These are phyloP conservation scores for Helotiales sp. DNA, from an alignment of 2,329 filamentous ascomycete genomes.

Conservation along the genomic window DNA sequence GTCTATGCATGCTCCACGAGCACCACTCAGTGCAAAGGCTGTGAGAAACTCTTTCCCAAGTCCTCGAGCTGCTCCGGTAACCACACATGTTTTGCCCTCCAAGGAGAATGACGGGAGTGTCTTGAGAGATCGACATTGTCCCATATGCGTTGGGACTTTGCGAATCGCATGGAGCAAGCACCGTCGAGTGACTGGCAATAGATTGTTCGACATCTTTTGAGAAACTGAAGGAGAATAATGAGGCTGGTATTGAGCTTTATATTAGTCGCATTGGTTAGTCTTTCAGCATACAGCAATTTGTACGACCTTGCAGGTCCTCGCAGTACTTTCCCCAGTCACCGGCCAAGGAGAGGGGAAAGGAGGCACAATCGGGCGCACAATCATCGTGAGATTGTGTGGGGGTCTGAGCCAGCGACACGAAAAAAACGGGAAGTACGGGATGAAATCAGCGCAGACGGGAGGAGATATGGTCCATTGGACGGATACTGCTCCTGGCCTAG, in stretches of 20 bases:
- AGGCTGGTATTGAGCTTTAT: background rate
- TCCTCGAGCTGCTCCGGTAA: slow-evolving; percentile 53
- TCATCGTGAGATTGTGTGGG: slow-evolving; percentile 8
- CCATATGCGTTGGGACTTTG: background rate
- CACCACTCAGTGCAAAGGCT: slow-evolving; percentile 34
- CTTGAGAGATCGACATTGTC: slow-evolving; percentile 19
- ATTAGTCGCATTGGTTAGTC: slow-evolving; percentile 2
- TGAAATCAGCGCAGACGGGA: background rate
- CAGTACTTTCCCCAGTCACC: background rate
- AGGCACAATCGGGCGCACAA: slow-evolving; percentile 8
- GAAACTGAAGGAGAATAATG: background rate
- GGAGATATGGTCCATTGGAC: too few species aligned
- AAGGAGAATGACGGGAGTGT: slow-evolving; percentile 43
- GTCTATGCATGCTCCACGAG: slow-evolving; percentile 29
- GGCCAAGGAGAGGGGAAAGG: slow-evolving; percentile 9
- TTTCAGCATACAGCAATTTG: background rate
- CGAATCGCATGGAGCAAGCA: background rate
- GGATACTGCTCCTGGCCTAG: too few species aligned
- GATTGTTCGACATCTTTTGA: slow-evolving; percentile 1
- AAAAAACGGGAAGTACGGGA: background rate
- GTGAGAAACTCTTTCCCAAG: slow-evolving; percentile 50
- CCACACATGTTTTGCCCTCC: slow-evolving; percentile 43
- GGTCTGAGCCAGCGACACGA: background rate
- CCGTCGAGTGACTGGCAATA: slow-evolving; percentile 1
- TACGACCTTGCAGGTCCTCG: background rate